Evolutionary conservation across 1,139 yeast genomes (phyloP), one percentile per base, ranked within the genome.

Genomic region (Diutina ranongensis): DNA sequence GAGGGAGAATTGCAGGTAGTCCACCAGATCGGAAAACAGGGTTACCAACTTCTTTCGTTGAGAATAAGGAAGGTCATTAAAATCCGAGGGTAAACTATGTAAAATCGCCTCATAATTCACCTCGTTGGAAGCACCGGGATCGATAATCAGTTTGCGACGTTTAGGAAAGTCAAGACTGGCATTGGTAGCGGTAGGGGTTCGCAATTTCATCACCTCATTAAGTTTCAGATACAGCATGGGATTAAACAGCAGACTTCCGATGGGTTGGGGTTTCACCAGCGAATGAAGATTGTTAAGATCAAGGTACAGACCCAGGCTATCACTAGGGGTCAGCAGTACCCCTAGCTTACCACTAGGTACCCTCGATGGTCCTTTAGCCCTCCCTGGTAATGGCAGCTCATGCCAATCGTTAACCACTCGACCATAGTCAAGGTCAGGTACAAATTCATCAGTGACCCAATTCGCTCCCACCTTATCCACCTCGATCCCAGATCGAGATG

Each of bases 61-160:
- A 4, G 85, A 78, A 56, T 82, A 83, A 0, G 89, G 86, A 49
- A 81, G 63, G 15, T 76, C 77, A 45, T 71, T 67, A 56, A 80
- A 83, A 55, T 81, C 74, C 1, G 71, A 64, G 0, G 94, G 92
- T 35, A 80, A 60, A 48, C 72, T 65, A 48, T 62, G 64, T 18
- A 71, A 53, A 25, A 72, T 61, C 42, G 58, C 51, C 49, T 68
- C 73, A 53, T 65, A 69, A 49, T 64, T 62, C 22, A 63, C 51
- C 31, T 61, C 69, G 13, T 63, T 68, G 4, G 61, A 59, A 15
- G 49, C 55, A 22, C n/a, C n/a, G n/a, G 62, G 60, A 40, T 58
- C 57, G 27, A 15, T 28, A 21, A 35, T 15, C 40, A 35, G 40
- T 7, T 21, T 21, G 7, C 40, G 27, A 3, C 42, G 42, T 12